Conservation (phyloP, 2,329 filamentous ascomycete genomes). For the Fusarium sororula region DNA sequence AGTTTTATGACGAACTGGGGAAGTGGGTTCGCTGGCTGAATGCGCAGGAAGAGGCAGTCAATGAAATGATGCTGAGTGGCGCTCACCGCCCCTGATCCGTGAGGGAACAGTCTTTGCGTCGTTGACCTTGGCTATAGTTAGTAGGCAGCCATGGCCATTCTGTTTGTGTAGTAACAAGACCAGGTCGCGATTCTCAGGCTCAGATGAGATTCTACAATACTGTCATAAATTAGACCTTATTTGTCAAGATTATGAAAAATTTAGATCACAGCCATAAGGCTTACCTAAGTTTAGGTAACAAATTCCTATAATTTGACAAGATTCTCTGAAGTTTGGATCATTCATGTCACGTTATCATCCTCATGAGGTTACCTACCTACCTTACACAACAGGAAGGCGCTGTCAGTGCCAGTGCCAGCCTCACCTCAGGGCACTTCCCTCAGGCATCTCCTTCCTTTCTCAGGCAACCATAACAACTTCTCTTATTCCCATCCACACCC, state of each 20-base stretch:
- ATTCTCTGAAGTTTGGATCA: not conserved
- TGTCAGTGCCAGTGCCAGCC: too few relatives aligned
- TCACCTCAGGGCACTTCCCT: too few relatives aligned
- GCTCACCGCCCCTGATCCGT: not conserved
- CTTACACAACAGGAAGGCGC: too few relatives aligned
- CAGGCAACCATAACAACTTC: not conserved
- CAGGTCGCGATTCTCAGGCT: not conserved
- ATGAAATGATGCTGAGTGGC: not conserved
- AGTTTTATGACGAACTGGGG: not conserved
- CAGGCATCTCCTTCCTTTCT: too few relatives aligned
- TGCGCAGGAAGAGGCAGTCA: fast-evolving
- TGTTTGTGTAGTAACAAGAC: not conserved
- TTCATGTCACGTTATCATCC: not conserved
- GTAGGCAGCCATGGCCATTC: not conserved
- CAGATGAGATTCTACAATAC: not conserved
- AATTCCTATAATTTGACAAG: not conserved
- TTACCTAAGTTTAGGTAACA: not conserved
- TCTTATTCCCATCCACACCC: not conserved
- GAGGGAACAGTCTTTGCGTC: not conserved
- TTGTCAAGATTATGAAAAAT: fast-evolving
- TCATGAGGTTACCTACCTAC: too few relatives aligned
- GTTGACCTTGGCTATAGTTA: too few relatives aligned
- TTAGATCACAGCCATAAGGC: not conserved
- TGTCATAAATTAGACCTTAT: not conserved
- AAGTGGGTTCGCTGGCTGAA: not conserved